phyloP scores from a whole-genome alignment of 2,329 filamentous ascomycete species.

The Aspergillus sojae region DNA sequence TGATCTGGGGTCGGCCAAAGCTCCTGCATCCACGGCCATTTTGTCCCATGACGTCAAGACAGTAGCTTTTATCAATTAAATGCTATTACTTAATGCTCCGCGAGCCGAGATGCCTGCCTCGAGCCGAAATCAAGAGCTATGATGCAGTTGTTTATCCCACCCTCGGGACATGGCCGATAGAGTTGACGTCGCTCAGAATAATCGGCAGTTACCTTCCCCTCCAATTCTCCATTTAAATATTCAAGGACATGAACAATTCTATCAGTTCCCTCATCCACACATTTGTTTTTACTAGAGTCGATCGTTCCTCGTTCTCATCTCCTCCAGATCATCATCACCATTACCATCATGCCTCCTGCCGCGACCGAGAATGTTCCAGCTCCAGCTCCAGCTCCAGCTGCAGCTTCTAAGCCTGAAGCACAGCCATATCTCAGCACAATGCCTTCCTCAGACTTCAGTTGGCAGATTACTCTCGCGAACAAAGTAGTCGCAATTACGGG shows the following conservation, averaged over 20 bases:
- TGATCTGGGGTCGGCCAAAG: not conserved
- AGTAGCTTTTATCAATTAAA: not conserved
- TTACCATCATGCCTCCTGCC: not conserved
- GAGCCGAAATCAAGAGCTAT: not conserved
- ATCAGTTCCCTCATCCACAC: not conserved
- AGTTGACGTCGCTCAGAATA: not conserved
- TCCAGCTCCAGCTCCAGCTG: not conserved
- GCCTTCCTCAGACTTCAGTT: constrained; percentile 19
- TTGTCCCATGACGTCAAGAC: not conserved
- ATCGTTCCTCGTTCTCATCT: not conserved
- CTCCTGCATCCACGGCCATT: not conserved
- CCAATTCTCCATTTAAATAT: not conserved
- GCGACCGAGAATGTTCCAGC: not conserved
- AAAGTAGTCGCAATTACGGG: constrained; percentile 41
- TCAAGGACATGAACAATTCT: not conserved
- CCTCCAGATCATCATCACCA: not conserved
- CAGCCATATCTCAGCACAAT: constrained; percentile 1
- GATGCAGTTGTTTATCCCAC: not conserved
- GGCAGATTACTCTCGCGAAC: constrained; percentile 46
- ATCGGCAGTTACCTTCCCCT: not conserved
- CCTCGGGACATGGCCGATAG: not conserved
- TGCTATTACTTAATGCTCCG: no score
- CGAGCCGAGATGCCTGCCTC: not conserved
- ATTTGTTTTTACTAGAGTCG: not conserved
- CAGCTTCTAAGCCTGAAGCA: not conserved